Conservation (phyloP, 2,329 filamentous ascomycete genomes). For the Rutstroemia sydowiana region DNA sequence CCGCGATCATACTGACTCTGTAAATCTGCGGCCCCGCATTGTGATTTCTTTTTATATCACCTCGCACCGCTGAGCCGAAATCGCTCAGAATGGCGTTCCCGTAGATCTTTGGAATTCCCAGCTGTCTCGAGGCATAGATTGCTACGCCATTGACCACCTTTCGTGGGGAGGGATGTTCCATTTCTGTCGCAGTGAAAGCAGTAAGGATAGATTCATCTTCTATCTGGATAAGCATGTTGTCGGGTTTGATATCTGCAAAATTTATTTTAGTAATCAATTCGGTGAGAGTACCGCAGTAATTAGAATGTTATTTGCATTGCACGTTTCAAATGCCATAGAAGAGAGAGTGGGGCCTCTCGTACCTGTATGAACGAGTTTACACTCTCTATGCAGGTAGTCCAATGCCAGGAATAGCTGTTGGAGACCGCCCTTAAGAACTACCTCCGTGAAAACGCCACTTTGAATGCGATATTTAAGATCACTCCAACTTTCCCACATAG, state of each 20-base stretch:
- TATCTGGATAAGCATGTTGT: constrained; percentile 39
- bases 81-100: constrained; percentile 38
- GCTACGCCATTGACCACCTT: constrained; percentile 35
- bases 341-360: background rate
- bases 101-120: constrained; percentile 29
- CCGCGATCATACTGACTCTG: constrained; percentile 1
- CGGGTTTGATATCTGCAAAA: constrained; percentile 37
- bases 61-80: constrained; percentile 39
- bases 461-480: constrained; percentile 21
- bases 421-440: constrained; percentile 87
- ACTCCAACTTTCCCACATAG: constrained; percentile 37
- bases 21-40: constrained; percentile 36
- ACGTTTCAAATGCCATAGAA: background rate
- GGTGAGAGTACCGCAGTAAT: background rate
- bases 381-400: constrained; percentile 92
- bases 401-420: constrained; percentile 91
- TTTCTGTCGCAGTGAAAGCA: constrained; percentile 35
- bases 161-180: constrained; percentile 33
- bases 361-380: constrained; percentile 95
- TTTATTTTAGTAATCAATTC: background rate
- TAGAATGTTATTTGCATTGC: background rate
- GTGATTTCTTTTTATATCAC: constrained; percentile 30
- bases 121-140: constrained; percentile 37
- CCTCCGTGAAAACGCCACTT: constrained; percentile 13
- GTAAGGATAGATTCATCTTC: constrained; percentile 31